Evolutionary conservation across 768 basidiomycete genomes (phyloP), one percentile per base, ranked within the genome.

Genomic region (Lepiota venenata): DNA sequence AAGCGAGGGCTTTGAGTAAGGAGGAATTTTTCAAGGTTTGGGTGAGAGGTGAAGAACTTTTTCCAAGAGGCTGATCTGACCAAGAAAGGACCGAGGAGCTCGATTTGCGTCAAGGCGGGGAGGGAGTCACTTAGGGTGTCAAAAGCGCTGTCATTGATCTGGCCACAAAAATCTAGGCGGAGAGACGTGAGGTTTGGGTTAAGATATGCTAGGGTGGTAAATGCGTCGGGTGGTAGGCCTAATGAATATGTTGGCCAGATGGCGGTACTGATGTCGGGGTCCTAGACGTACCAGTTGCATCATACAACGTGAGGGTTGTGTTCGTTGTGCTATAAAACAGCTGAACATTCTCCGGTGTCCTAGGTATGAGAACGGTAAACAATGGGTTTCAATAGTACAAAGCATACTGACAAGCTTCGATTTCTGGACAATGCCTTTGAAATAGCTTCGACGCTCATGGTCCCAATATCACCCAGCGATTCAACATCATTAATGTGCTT

Each of bases 1-100:
- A 98, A 94, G 4, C 93, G 82, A 7, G 93, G 92, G 54, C 88
- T 90, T 63, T 95, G 92, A 8, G 78, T 87, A 62, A 99, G 83
- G 38, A 87, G 74, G 69, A 98, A 90, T 6, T 79, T 80, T 60
- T 82, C 74, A 10, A 99, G 77, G 10, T 73, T 66, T 4, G 84
- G 78, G 50, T 87, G 82, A 1, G 79, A 64, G 49, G 78, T 66
- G 69, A 98, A 83, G 71, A 97, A 93, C 0, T 71, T 63, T 43
- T 78, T 71, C 96, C 96, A 98, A 0, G 80, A 82, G 0, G 78
- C 71, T 7, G 79, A 70, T 18, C 85, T 84, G 35, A 97, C 87
- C 20, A 93, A 83, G 70, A 92, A 94, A 2, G 93, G 93, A 0
- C 90, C 96, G 11, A 91, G 82, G 14, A 99, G 87, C 66, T 88